Percentiles rank a stretch among this genome's conserved stretches.
Conservation (phyloP, 2,329 filamentous ascomycete species). For the Scytalidium lignicola region DNA sequence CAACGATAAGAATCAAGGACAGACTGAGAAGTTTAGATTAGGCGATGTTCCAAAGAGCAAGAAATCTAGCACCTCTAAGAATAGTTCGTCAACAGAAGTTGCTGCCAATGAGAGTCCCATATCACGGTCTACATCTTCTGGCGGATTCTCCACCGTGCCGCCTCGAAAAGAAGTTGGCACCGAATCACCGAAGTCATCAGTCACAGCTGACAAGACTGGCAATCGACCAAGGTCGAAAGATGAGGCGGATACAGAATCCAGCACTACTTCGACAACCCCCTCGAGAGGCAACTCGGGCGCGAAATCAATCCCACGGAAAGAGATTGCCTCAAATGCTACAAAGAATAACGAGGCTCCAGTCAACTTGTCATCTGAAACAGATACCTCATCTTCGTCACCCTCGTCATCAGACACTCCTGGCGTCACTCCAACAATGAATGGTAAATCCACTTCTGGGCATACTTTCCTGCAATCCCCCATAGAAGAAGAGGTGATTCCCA, state of each 20-base stretch:
- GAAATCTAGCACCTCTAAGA: conserved; percentile 36
- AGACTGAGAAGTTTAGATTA: conserved; percentile 63
- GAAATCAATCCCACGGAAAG: conserved; percentile 55
- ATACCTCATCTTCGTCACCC: conserved; percentile 25
- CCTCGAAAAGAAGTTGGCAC: conserved; percentile 17
- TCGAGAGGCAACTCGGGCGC: conserved; percentile 53
- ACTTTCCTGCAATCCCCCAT: conserved; percentile 17
- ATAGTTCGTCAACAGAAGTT: conserved; percentile 32
- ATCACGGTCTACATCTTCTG: conserved; percentile 33
- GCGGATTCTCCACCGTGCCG: conserved; percentile 15
- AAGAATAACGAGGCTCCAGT: conserved; percentile 20
- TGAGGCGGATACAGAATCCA: conserved; percentile 38
- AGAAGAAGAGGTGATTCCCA: conserved; percentile 20
- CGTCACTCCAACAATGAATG: conserved; percentile 25
- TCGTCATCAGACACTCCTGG: conserved; percentile 26
- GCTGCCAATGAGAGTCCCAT: conserved; percentile 18
- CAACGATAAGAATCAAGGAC: conserved; percentile 31
- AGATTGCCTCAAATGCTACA: conserved; percentile 35
- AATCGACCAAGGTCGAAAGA: conserved; percentile 50
- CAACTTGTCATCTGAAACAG: conserved; percentile 23
- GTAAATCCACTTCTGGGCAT: conserved; percentile 26
- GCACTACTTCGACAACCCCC: conserved; percentile 30
- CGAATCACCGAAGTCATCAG: conserved; percentile 39
- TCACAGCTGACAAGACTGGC: no score
- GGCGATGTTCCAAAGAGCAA: conserved; percentile 73